These are phyloP conservation scores for Aspergillus sp. DNA, from an alignment of 2,329 filamentous ascomycete genomes.

Conservation along the genomic window DNA sequence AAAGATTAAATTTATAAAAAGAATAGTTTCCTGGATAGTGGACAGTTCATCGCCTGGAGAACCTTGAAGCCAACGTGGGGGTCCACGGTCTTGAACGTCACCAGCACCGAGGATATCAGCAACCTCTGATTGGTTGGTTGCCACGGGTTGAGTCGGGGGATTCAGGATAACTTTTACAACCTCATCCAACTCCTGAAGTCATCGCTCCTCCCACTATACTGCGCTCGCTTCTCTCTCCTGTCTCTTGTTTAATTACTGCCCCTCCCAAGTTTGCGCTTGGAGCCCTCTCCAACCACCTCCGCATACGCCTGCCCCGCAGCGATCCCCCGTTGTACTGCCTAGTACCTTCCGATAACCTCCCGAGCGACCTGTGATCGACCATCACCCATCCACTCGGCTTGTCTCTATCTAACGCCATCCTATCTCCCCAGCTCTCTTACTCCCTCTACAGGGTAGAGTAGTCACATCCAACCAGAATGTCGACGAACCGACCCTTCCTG, in stretches of 20 bases:
- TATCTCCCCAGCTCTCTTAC: background rate
- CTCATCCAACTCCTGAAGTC: conserved; percentile 9
- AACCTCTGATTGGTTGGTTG: conserved; percentile 17
- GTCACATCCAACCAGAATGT: conserved; percentile 47
- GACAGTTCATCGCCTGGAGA: background rate
- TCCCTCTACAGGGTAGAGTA: background rate
- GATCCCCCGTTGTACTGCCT: background rate
- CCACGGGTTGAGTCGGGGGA: conserved; percentile 20
- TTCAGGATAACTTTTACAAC: conserved; percentile 8
- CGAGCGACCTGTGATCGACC: background rate
- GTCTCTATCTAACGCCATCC: background rate
- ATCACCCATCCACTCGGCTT: background rate
- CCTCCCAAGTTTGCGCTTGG: background rate
- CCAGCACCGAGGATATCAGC: conserved; percentile 15
- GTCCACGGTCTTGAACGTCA: conserved; percentile 14
- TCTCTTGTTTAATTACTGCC: background rate
- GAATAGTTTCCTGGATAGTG: background rate
- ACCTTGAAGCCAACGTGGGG: background rate
- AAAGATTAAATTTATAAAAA: background rate
- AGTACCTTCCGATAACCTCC: background rate
- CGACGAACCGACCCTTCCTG: conserved; percentile 66
- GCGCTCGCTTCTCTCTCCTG: background rate
- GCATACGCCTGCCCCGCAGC: background rate
- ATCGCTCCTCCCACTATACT: background rate
- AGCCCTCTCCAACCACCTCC: background rate